phyloP scores from a whole-genome alignment of 148 eudicot genomes.

The Dianthus caryophyllus region DNA sequence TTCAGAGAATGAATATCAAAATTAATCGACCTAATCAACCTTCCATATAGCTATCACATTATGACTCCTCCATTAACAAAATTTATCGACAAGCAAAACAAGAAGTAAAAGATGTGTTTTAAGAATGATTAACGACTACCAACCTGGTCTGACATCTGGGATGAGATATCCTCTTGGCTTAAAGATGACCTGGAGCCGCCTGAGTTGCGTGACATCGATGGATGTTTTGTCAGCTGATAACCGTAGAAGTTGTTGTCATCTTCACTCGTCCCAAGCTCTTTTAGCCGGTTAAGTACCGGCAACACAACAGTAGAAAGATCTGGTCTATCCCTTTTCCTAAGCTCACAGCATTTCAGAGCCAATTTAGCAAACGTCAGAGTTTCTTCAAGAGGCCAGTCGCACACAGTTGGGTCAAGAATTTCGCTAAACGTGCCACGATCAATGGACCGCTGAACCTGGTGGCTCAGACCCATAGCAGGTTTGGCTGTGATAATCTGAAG shows the following conservation, averaged over 20 bases:
- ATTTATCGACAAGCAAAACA: background rate
- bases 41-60: background rate
- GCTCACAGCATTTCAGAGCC: conserved; percentile 63
- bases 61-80: background rate
- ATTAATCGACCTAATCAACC: background rate
- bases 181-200: conserved; percentile 6
- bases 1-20: background rate
- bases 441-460: conserved; percentile 51
- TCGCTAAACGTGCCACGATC: conserved; percentile 43
- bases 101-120: background rate
- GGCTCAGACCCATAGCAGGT: conserved; percentile 71
- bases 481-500: conserved; percentile 75
- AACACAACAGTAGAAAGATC: conserved; percentile 53
- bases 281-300: conserved; percentile 56
- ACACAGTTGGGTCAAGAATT: conserved; percentile 51
- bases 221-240: conserved; percentile 7
- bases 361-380: conserved; percentile 48
- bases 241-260: conserved; percentile 16
- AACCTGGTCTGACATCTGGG: conserved; percentile 22
- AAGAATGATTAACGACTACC: background rate
- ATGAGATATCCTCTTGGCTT: conserved; percentile 8
- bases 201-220: background rate
- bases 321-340: conserved; percentile 72
- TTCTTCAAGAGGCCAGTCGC: conserved; percentile 72
- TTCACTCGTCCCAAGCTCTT: conserved; percentile 26